A percentile compares a stretch with the other conserved stretches of the same genome.
Evolutionary conservation across 345 rosid species (phyloP).

Genomic region (Firmiana major): DNA sequence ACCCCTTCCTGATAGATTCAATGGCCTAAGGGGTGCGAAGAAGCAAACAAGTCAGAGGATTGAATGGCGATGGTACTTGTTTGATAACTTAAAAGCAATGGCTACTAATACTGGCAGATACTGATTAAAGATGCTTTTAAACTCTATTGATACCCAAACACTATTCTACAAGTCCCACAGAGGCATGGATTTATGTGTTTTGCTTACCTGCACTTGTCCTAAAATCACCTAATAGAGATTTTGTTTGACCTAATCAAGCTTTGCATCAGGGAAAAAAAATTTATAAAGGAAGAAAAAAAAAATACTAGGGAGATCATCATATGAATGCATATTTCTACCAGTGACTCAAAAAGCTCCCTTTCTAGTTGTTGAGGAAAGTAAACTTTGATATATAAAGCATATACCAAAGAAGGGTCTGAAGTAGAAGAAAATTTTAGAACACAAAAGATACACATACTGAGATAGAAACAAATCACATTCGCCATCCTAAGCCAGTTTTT

Average conservation of each 20-base stretch:
- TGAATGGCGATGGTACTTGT: neutral
- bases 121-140: neutral
- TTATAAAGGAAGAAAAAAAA: neutral
- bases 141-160: neutral
- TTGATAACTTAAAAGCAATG: neutral
- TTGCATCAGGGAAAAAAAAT: neutral
- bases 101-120: neutral
- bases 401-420: neutral
- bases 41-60: slow-evolving; percentile 3
- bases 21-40: slow-evolving; percentile 50
- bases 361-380: neutral
- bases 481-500: neutral
- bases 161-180: neutral
- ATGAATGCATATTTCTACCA: neutral
- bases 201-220: neutral
- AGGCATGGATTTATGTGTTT: neutral
- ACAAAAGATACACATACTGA: neutral
- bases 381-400: neutral
- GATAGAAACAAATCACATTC: neutral
- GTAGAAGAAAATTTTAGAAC: neutral
- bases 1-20: slow-evolving; percentile 72
- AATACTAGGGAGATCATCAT: neutral
- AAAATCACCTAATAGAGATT: neutral
- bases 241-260: neutral
- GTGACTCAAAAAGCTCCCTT: neutral